These are phyloP conservation scores for Ephemerocybe angulata DNA, from an alignment of 768 basidiomycete genomes.

Conservation along the genomic window DNA sequence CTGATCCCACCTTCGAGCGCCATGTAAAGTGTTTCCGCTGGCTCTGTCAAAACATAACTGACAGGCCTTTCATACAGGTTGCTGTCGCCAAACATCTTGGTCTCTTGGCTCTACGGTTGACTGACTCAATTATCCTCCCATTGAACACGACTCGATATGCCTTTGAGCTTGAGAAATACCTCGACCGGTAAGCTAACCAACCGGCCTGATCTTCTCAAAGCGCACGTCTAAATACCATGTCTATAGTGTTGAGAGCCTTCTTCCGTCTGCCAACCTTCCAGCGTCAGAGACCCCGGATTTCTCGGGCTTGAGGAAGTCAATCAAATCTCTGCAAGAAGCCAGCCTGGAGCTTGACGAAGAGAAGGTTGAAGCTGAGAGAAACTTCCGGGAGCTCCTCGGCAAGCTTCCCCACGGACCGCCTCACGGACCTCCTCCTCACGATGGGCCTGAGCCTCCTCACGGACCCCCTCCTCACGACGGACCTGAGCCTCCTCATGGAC, in stretches of 20 bases:
- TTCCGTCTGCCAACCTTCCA: slow-evolving; percentile 17
- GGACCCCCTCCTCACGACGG: slow-evolving; percentile 18
- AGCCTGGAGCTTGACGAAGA: slow-evolving; percentile 58
- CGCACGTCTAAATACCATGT: too few species aligned
- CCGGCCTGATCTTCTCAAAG: too few species aligned
- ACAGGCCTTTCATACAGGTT: slow-evolving; percentile 35
- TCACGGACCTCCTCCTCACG: background rate
- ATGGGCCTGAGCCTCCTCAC: slow-evolving; percentile 21
- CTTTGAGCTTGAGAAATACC: slow-evolving; percentile 59
- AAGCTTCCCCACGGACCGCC: slow-evolving; percentile 26
- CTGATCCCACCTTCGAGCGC: slow-evolving; percentile 66
- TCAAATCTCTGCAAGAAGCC: slow-evolving; percentile 43
- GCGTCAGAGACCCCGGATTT: slow-evolving; percentile 32
- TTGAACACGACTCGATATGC: slow-evolving; percentile 78
- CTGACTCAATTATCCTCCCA: slow-evolving; percentile 63
- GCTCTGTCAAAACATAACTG: background rate
- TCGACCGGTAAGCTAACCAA: slow-evolving; percentile 54
- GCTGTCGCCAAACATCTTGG: slow-evolving; percentile 69
- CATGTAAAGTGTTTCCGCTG: slow-evolving; percentile 42
- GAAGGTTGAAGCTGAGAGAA: slow-evolving; percentile 51
- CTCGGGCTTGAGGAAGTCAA: slow-evolving; percentile 41
- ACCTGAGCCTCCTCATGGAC: slow-evolving; percentile 21
- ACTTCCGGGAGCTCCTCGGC: slow-evolving; percentile 45
- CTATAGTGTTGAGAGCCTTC: slow-evolving; percentile 49
- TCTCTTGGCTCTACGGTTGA: slow-evolving; percentile 56